These are phyloP conservation scores for Blastocrithidia nonstop DNA, from an alignment of 208 protist genomes.

Conservation along the genomic window DNA sequence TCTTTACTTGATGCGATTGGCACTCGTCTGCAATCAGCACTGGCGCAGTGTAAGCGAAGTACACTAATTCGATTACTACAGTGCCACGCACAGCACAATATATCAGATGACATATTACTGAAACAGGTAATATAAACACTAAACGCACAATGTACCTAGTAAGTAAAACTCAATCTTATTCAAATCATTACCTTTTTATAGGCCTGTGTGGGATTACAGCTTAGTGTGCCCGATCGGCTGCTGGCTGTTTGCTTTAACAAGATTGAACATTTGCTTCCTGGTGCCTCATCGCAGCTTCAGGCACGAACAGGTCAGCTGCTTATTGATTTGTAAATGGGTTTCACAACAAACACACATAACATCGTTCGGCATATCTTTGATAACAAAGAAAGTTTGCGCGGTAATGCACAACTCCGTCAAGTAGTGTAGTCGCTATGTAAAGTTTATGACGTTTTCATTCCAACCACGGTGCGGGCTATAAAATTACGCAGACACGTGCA, in stretches of 20 bases:
- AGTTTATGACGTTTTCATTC: constrained; percentile 62
- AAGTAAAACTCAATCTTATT: constrained; percentile 30
- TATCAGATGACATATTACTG: constrained; percentile 31
- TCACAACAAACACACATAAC: constrained; percentile 28
- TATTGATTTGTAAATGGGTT: constrained; percentile 74
- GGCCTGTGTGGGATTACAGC: constrained; percentile 21
- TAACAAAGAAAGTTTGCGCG: constrained; percentile 34
- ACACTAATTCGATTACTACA: constrained; percentile 67
- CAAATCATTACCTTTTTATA: constrained; percentile 57
- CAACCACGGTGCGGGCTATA: constrained; percentile 18
- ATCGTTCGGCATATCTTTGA: constrained; percentile 62
- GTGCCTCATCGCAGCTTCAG: constrained; percentile 31
- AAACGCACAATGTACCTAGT: constrained; percentile 29
- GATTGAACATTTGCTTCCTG: constrained; percentile 31
- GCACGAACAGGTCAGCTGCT: constrained; percentile 32
- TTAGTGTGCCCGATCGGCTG: constrained; percentile 29
- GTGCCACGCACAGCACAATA: constrained; percentile 40
- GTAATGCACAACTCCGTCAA: constrained; percentile 13
- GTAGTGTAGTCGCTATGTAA: constrained; percentile 58
- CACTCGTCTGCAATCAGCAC: constrained; percentile 24
- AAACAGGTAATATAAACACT: constrained; percentile 16
- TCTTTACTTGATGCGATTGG: constrained; percentile 56
- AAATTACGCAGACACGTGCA: constrained; percentile 32
- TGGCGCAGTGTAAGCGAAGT: constrained; percentile 55
- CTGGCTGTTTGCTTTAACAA: constrained; percentile 32